Evolutionary conservation across 179 eudicot species (phyloP).

Genomic region (Corrigiola litoralis): DNA sequence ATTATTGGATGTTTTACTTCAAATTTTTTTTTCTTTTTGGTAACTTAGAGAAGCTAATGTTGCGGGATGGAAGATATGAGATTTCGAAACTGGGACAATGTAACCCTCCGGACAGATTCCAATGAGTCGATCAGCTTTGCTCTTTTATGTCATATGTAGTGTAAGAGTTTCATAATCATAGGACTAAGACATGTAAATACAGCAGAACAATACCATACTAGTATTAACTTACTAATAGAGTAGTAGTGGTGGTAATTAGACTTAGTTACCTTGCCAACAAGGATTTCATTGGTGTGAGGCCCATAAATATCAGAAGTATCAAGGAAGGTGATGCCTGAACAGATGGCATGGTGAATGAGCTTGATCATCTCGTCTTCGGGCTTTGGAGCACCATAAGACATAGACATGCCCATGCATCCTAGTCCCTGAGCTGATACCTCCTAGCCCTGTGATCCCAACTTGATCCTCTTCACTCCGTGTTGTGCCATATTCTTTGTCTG

Average conservation of each 20-base stretch:
- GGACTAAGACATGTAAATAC: not conserved
- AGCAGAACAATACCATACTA: not conserved
- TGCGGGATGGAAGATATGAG: no score
- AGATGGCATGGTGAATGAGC: conserved; percentile 28
- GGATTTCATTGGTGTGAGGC: conserved; percentile 28
- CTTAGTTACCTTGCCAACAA: conserved; percentile 26
- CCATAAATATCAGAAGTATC: conserved; percentile 33
- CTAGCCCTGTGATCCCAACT: conserved; percentile 21
- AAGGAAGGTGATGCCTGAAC: conserved; percentile 30
- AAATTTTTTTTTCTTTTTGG: no score
- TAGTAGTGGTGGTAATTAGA: no score
- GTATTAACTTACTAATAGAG: not conserved
- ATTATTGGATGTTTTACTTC: no score
- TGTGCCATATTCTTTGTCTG: not conserved
- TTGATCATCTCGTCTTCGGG: conserved; percentile 30
- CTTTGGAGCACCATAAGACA: conserved; percentile 6
- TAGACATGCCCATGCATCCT: conserved; percentile 29
- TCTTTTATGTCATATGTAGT: no score
- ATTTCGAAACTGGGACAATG: no score
- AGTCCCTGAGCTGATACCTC: conserved; percentile 30
- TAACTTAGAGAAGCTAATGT: no score
- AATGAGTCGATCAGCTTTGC: no score
- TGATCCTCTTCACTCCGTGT: conserved; percentile 14
- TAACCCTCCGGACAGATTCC: no score
- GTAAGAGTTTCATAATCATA: no score